phyloP scores from a whole-genome alignment of 345 rosid genomes.

The Arabidopsis suecica region DNA sequence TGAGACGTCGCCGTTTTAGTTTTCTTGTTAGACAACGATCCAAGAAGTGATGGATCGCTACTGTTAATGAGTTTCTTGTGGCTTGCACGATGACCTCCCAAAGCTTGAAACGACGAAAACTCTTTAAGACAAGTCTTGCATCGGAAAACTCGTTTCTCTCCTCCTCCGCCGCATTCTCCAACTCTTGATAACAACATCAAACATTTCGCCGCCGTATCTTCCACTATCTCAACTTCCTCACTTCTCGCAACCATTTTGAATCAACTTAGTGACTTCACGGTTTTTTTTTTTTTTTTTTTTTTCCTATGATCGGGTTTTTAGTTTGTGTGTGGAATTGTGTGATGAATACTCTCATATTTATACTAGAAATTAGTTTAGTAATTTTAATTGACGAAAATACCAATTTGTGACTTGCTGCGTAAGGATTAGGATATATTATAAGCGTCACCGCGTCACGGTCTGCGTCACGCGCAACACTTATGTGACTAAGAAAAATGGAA shows the following conservation, averaged over 20 bases:
- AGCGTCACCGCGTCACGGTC: not conserved
- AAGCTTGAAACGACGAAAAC: conserved; percentile 80
- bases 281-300: conserved; percentile 1
- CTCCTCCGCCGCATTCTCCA: conserved; percentile 40
- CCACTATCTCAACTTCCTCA: conserved; percentile 32
- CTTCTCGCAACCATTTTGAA: conserved; percentile 51
- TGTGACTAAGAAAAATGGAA: not conserved
- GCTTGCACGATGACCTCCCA: conserved; percentile 87
- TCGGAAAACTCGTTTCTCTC: conserved; percentile 50
- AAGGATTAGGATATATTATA: not conserved
- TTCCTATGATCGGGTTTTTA: not conserved
- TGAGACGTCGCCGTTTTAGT: conserved; percentile 53
- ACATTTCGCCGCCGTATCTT: conserved; percentile 46
- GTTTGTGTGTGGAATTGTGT: conserved; percentile 5
- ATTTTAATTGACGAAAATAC: not conserved
- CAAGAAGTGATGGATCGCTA: conserved; percentile 29
- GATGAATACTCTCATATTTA: not conserved
- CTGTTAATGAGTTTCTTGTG: conserved; percentile 59
- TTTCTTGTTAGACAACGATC: conserved; percentile 28
- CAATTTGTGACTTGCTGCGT: not conserved
- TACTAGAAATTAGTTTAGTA: not conserved
- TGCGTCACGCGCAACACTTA: not conserved
- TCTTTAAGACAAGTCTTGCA: conserved; percentile 74
- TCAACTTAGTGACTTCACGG: not conserved
- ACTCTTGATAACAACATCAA: conserved; percentile 70